Base-by-base conservation (phyloP, 169 alveolate species). In the Cyclospora cayetanensis region DNA sequence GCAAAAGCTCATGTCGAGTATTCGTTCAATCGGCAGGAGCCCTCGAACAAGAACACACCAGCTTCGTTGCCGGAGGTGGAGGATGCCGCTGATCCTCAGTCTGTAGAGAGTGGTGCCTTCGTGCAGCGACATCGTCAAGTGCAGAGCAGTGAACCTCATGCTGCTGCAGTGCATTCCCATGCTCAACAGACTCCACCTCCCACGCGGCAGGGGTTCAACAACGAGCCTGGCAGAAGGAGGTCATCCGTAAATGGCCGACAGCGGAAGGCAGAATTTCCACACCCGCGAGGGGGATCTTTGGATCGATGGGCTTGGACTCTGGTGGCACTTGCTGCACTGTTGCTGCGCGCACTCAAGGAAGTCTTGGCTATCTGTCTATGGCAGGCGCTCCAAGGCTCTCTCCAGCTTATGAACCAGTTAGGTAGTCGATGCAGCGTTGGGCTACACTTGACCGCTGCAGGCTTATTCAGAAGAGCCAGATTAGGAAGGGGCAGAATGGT, bases 401-500 rank as follows among this genome's bases (percentile, higher is more conserved):
- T 50, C 55, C 4, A 22, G 50, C 35, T 52, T 0, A 31, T 52
- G 18, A 52, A 65, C 1, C 22, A 65, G 53, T 7, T 80, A 27
- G 31, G 70, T 74, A 52, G 72, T 22, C 52, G 74, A 4, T 80
- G 89, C 35, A 80, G 76, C 37, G 70, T 53, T 7, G 29, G 39
- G 7, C 70, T 80, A 53, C 41, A 50, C 12, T 2, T 53, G 52
- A 18, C 50, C 9, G 53, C 74, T 18, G 46, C 53, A 31, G 76
- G 76, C 20, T 46, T 80, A 12, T 31, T 65, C 34, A 4, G 22
- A 18, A 50, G 2, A n/a, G 63, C 22, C 12, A 18, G 63, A 18
- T 18, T 18, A 50, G 63, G 63, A n/a, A 18, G 63, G 22, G 63
- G 63, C 27, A 50, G 63, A 50, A 50, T n/a, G 22, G 63, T n/a